phyloP scores from a whole-genome alignment of 768 basidiomycete species.

The Lentinula raphanica region DNA sequence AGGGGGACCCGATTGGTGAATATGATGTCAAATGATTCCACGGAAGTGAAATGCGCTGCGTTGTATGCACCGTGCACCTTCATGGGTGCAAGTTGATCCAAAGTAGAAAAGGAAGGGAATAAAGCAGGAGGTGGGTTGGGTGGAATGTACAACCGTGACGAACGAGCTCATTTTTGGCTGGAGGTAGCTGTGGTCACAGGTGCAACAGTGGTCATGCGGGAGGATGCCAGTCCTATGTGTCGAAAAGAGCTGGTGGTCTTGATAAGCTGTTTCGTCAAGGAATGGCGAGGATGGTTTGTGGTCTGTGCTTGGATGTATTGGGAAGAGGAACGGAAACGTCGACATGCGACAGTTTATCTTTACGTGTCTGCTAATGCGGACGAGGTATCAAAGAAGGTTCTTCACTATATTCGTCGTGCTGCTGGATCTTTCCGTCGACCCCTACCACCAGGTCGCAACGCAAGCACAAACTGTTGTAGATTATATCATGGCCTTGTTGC shows the following conservation, averaged over 20 bases:
- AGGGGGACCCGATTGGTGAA: slow-evolving; percentile 70
- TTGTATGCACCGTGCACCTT: slow-evolving; percentile 91
- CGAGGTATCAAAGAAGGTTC: slow-evolving; percentile 76
- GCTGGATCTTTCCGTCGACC: slow-evolving; percentile 87
- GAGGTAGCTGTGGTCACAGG: slow-evolving; percentile 91
- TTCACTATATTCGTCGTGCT: slow-evolving; percentile 88
- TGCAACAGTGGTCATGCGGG: slow-evolving; percentile 81
- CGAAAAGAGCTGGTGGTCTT: slow-evolving; percentile 90
- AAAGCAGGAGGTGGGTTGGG: slow-evolving; percentile 84
- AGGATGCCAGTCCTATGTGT: slow-evolving; percentile 95
- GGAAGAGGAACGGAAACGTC: slow-evolving; percentile 81
- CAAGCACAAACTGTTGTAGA: slow-evolving; percentile 89
- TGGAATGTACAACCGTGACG: slow-evolving; percentile 69
- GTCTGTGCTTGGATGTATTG: slow-evolving; percentile 96
- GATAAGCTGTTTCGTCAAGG: slow-evolving; percentile 88
- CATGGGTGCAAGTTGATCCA: slow-evolving; percentile 80
- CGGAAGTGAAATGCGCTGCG: slow-evolving; percentile 89
- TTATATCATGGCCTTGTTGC: slow-evolving; percentile 83
- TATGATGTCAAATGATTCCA: slow-evolving; percentile 79
- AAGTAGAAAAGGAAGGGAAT: slow-evolving; percentile 45
- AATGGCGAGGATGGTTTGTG: slow-evolving; percentile 92
- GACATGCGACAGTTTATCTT: slow-evolving; percentile 29
- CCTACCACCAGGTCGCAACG: slow-evolving; percentile 87
- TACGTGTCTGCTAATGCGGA: slow-evolving; percentile 45
- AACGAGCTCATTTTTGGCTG: slow-evolving; percentile 77